A percentile compares a stretch with the other conserved stretches of the same genome.
Evolutionary conservation across 495 filamentous ascomycete species (phyloP).

Genomic region (Penicillium desertorum): DNA sequence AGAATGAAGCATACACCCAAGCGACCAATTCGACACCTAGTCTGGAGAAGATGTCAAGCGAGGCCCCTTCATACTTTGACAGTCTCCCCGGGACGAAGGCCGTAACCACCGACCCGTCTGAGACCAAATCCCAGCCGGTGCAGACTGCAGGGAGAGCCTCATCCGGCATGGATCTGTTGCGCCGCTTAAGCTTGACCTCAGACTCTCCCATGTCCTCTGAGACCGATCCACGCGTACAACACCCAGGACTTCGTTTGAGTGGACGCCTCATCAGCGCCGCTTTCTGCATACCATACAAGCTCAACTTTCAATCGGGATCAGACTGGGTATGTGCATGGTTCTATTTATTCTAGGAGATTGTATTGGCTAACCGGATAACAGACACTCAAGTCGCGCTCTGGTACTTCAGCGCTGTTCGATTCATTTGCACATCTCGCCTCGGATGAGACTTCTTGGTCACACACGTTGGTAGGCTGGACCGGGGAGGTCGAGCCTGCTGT

Average conservation of each 20-base stretch:
- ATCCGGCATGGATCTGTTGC: conserved; percentile 60
- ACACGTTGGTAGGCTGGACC: conserved; percentile 88
- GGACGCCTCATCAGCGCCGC: conserved; percentile 85
- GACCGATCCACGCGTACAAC: conserved; percentile 57
- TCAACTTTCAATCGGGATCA: conserved; percentile 62
- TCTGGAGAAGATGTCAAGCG: conserved; percentile 20
- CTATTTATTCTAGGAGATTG: not conserved
- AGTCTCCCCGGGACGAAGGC: conserved; percentile 31
- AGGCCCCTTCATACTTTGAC: conserved; percentile 35
- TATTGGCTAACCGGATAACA: conserved; percentile 9
- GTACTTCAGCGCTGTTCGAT: conserved; percentile 86
- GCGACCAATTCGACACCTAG: conserved; percentile 30
- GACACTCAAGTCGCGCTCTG: conserved; percentile 66
- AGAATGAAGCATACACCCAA: conserved; percentile 33
- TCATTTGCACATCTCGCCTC: conserved; percentile 82
- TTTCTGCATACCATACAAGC: conserved; percentile 77
- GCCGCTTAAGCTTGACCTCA: conserved; percentile 57
- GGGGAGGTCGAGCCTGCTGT: conserved; percentile 70
- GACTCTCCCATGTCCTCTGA: conserved; percentile 48
- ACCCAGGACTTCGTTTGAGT: conserved; percentile 69
- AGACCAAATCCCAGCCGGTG: conserved; percentile 33
- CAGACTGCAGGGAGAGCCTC: conserved; percentile 53
- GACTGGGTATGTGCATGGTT: conserved; percentile 63
- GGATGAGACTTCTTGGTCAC: conserved; percentile 72
- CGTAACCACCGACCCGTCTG: conserved; percentile 17